phyloP scores from a whole-genome alignment of 768 basidiomycete species.

The Mycena indigotica region DNA sequence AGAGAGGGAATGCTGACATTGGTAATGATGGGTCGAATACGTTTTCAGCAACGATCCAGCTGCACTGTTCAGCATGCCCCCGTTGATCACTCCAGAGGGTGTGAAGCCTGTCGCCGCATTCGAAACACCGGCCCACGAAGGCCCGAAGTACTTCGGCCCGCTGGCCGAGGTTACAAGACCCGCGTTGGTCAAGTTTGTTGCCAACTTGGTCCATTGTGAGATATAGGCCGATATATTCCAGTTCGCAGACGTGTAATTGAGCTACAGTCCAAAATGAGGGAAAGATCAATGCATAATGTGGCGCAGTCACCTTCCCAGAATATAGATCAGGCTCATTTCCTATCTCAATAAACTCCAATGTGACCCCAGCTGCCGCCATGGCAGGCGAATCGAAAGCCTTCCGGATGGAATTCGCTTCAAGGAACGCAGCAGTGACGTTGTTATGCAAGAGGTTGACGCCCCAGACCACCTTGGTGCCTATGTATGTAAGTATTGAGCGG shows the following conservation, averaged over 20 bases:
- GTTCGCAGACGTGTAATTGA: slow-evolving; percentile 25
- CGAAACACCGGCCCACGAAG: slow-evolving; percentile 35
- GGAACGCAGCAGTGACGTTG: slow-evolving; percentile 35
- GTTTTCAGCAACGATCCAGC: slow-evolving; percentile 40
- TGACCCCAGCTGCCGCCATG: slow-evolving; percentile 31
- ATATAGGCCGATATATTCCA: slow-evolving; percentile 35
- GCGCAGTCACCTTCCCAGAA: slow-evolving; percentile 31
- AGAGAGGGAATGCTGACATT: slow-evolving; percentile 32
- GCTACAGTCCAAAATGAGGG: slow-evolving; percentile 27
- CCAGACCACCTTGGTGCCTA: slow-evolving; percentile 48
- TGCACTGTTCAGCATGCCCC: slow-evolving; percentile 42
- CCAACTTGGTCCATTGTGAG: slow-evolving; percentile 37
- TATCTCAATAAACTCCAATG: slow-evolving; percentile 40
- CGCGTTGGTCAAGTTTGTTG: slow-evolving; percentile 29
- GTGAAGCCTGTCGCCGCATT: slow-evolving; percentile 37
- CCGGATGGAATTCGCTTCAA: slow-evolving; percentile 35
- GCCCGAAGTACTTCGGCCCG: slow-evolving; percentile 24
- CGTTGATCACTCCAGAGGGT: slow-evolving; percentile 40
- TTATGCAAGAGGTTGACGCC: slow-evolving; percentile 46
- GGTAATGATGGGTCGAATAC: slow-evolving; percentile 52
- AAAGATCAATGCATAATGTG: slow-evolving; percentile 31
- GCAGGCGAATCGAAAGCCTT: slow-evolving; percentile 35
- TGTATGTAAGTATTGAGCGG: background rate
- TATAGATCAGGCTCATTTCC: slow-evolving; percentile 43
- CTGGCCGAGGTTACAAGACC: slow-evolving; percentile 6